These are phyloP conservation scores for Volutella citrinella DNA, from an alignment of 2,329 filamentous ascomycete species.

Conservation along the genomic window DNA sequence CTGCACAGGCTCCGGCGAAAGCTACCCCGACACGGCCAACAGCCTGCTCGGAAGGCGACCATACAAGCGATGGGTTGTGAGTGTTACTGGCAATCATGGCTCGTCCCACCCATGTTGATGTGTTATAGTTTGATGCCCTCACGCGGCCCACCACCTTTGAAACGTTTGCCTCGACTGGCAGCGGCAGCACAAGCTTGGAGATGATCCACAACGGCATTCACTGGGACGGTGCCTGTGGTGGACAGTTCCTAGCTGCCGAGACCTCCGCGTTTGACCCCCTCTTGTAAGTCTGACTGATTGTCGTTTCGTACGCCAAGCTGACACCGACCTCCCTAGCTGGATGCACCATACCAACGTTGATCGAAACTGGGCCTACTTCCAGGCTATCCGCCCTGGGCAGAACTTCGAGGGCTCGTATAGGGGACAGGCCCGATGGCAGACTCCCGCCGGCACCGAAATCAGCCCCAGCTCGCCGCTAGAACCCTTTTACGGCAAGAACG, in stretches of 20 bases:
- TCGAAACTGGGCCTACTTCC: conserved; percentile 59
- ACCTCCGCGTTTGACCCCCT: conserved; percentile 45
- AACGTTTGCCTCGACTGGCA: conserved; percentile 33
- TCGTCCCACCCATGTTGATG: conserved; percentile 7
- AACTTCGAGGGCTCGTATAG: conserved; percentile 35
- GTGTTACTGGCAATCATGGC: conserved; percentile 11
- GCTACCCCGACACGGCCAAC: conserved; percentile 40
- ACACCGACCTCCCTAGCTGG: conserved; percentile 28
- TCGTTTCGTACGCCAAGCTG: no score
- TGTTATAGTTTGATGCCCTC: conserved; percentile 39
- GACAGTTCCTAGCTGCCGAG: conserved; percentile 38
- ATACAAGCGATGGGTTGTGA: conserved; percentile 41
- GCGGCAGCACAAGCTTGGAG: conserved; percentile 39
- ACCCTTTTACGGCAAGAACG: conserved; percentile 45
- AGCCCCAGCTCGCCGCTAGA: conserved; percentile 44
- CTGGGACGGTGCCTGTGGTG: conserved; percentile 38
- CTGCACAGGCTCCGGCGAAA: conserved; percentile 33
- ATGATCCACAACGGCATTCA: conserved; percentile 42
- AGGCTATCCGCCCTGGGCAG: conserved; percentile 38
- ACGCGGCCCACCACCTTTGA: conserved; percentile 33
- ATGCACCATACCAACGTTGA: conserved; percentile 59
- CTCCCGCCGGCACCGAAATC: conserved; percentile 36
- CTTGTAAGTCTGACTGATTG: conserved; percentile 40
- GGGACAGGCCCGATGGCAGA: conserved; percentile 37
- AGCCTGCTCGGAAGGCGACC: conserved; percentile 26